Base-by-base conservation (phyloP, 2,329 filamentous ascomycete species). In the Neurospora sp. region DNA sequence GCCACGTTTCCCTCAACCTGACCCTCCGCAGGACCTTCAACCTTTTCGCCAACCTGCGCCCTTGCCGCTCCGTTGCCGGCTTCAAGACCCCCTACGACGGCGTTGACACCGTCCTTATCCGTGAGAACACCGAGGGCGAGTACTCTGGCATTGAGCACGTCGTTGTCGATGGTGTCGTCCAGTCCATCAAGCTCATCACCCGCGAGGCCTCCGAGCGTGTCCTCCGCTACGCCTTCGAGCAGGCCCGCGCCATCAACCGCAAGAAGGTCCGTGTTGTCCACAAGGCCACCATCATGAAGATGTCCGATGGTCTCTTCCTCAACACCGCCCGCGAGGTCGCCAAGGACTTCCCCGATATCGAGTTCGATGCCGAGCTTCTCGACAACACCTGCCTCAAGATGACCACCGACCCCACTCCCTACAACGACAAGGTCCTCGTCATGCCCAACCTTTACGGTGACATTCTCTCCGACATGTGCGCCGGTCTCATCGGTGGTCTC, bases 261-360 rank as follows among this genome's bases (percentile, higher is more conserved):
- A 94, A 90, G 81, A 97, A 97, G 91, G 95, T 98, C 78, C 93
- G 94, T 79, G 95, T 93, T 72, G 94, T 98, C 74, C 96, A 99
- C 91, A 99, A 99, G 89, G 96, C 96, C 81, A 98, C 96, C 80
- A 99, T 99, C 86, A 99, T 99, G 96, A 99, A 99, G 90, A 97
- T 97, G 93, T 95, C 91, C 80, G 96, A 99, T 82, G 96, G 96
- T 84, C 92, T 99, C 73, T 99, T 99, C 90, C 88, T 99, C 76
- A 92, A 88, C 82, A 93, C 91, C 73, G 96, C 91, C 76, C 86
- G 90, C 76, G 88, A 96, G 73, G 89, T 99, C 76, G 87, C 93
- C 82, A 97, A 97, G 89, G 94, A 98, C 80, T 99, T 92, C 89
- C 96, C 96, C 74, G 86, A 90, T 77, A 93, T 99, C 78, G 92